A percentile compares a stretch with the other conserved stretches of the same genome.
Evolutionary conservation across 192 early-diverging fungal species (phyloP).

Genomic region (Pilobolus umbonatus): DNA sequence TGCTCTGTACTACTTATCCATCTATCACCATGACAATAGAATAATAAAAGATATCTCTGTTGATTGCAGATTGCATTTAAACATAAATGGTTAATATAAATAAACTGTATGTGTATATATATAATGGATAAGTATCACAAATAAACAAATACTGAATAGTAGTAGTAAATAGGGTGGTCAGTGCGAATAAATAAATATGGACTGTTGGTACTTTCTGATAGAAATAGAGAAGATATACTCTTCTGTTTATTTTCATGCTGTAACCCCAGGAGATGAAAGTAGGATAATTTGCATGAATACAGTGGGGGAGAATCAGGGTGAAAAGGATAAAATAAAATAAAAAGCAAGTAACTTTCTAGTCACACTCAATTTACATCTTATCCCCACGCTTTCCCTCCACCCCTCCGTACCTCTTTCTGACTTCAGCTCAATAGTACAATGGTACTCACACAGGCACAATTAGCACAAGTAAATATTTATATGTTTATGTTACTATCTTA

Average conservation of each 20-base stretch:
- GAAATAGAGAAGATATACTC: too few species aligned
- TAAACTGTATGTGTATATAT: not conserved
- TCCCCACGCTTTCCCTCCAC: not conserved
- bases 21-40: not conserved
- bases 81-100: not conserved
- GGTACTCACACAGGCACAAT: not conserved
- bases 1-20: not conserved
- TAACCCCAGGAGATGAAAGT: too few species aligned
- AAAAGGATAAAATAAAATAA: too few species aligned
- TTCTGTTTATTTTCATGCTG: too few species aligned
- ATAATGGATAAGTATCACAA: slow-evolving; percentile 3
- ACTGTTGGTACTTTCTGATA: too few species aligned
- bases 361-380: too few species aligned
- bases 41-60: not conserved
- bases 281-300: too few species aligned
- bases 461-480: not conserved
- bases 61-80: not conserved
- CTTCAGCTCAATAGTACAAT: not conserved
- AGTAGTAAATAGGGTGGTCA: slow-evolving; percentile 5
- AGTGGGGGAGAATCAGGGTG: too few species aligned
- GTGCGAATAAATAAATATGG: slow-evolving; percentile 1
- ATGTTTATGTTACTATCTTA: not conserved
- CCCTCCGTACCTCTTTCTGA: not conserved
- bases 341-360: too few species aligned
- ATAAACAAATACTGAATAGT: not conserved